phyloP scores from a whole-genome alignment of 1,139 yeast genomes.

The Entelexis sorbosivorans region DNA sequence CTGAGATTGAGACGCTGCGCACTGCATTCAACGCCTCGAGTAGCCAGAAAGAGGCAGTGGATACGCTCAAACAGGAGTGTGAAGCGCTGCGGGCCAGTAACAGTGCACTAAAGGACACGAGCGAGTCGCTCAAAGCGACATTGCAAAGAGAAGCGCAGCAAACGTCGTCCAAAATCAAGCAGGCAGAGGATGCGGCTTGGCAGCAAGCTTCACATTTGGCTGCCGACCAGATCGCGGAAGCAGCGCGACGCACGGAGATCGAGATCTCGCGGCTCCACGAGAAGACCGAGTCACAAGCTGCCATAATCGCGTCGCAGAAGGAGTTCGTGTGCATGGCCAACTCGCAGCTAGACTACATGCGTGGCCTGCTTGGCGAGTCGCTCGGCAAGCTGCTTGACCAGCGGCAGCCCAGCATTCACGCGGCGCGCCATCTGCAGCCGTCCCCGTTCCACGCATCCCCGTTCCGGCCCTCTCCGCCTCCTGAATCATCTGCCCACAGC shows the following conservation, averaged over 20 bases:
- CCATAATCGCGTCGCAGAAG: background rate
- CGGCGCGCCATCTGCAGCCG: background rate
- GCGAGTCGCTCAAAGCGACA: background rate
- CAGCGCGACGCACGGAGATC: background rate
- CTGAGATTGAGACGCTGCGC: background rate
- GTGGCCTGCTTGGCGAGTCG: background rate
- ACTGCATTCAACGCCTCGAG: background rate
- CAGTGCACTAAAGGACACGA: background rate
- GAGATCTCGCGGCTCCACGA: background rate
- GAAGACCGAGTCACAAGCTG: background rate
- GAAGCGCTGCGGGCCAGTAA: background rate
- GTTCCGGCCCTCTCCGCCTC: background rate
- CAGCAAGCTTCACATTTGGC: background rate
- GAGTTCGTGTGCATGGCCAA: background rate
- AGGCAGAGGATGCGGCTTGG: background rate
- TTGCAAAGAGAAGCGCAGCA: background rate
- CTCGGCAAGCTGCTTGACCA: background rate
- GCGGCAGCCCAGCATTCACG: background rate
- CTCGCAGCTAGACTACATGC: constrained; percentile 4
- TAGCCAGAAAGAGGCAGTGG: background rate
- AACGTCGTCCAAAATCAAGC: background rate
- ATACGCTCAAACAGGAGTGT: background rate
- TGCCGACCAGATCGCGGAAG: background rate
- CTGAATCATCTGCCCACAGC: background rate
- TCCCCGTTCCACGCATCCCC: background rate